A percentile compares a stretch with the other conserved stretches of the same genome.
Evolutionary conservation across 495 filamentous ascomycete genomes (phyloP).

Genomic region (Penicillium verhagenii): DNA sequence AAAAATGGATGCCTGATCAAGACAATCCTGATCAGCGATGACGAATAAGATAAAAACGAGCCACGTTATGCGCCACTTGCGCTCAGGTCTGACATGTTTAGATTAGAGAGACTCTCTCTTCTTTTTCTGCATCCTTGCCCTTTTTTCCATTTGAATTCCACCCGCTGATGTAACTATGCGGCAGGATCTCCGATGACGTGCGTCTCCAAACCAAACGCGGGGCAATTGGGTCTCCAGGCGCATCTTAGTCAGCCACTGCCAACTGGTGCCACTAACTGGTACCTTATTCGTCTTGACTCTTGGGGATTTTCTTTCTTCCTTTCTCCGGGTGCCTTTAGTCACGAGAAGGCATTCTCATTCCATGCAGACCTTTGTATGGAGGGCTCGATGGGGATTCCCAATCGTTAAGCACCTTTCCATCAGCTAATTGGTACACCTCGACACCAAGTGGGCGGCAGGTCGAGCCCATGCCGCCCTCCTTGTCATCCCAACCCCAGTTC

Average conservation of each 20-base stretch:
- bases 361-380: conserved; percentile 66
- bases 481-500: conserved; percentile 71
- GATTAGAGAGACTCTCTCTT: background rate
- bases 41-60: background rate
- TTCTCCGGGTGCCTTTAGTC: no score
- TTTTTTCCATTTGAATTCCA: background rate
- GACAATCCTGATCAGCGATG: background rate
- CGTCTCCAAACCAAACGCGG: conserved; percentile 21
- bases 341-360: conserved; percentile 50
- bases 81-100: background rate
- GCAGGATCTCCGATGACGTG: conserved; percentile 20
- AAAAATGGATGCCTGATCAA: background rate
- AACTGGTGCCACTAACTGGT: no score
- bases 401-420: conserved; percentile 47
- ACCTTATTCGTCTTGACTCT: no score
- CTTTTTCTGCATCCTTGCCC: background rate
- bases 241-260: no score
- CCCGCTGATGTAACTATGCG: conserved; percentile 24
- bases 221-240: no score
- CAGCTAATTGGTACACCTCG: conserved; percentile 62
- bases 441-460: conserved; percentile 72
- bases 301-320: no score
- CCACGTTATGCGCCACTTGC: background rate
- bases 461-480: conserved; percentile 64
- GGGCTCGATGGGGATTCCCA: conserved; percentile 61